Evolutionary conservation across 257 asterid species (phyloP).

Genomic region (Nicotiana paniculata): DNA sequence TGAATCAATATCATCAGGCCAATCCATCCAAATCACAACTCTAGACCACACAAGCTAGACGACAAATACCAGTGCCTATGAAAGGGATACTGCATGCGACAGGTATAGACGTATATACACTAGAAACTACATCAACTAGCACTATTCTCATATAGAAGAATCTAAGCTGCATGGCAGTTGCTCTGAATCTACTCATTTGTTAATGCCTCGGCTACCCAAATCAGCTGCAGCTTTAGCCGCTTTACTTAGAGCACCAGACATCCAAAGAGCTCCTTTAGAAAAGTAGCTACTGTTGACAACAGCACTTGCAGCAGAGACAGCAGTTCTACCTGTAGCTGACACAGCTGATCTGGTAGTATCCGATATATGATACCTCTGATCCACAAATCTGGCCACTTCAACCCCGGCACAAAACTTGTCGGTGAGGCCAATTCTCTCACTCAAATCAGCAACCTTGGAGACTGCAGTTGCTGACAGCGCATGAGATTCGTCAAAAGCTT

Average conservation of each 20-base stretch:
- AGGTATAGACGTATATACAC: background rate
- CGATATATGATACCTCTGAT: constrained; percentile 53
- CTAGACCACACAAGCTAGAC: background rate
- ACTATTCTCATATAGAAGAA: constrained; percentile 1
- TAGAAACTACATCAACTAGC: background rate
- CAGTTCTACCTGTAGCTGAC: constrained; percentile 78
- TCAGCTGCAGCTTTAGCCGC: constrained; percentile 83
- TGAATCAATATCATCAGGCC: background rate
- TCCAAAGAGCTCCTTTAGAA: constrained; percentile 81
- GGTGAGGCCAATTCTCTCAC: constrained; percentile 70
- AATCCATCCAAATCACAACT: background rate
- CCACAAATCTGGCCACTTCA: constrained; percentile 58
- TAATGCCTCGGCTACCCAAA: constrained; percentile 49
- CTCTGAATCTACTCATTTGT: constrained; percentile 20
- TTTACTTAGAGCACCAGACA: constrained; percentile 64
- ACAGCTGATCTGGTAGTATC: constrained; percentile 68
- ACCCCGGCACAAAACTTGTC: constrained; percentile 76
- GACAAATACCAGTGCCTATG: background rate
- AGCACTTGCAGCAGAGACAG: constrained; percentile 69
- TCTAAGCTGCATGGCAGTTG: background rate
- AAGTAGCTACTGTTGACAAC: constrained; percentile 73
- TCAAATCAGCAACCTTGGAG: constrained; percentile 84
- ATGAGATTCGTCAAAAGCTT: constrained; percentile 80
- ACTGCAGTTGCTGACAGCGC: constrained; percentile 85
- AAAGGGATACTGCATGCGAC: background rate